Conservation (phyloP, 805 yeast species). For the Kodamaea fukazawae region DNA sequence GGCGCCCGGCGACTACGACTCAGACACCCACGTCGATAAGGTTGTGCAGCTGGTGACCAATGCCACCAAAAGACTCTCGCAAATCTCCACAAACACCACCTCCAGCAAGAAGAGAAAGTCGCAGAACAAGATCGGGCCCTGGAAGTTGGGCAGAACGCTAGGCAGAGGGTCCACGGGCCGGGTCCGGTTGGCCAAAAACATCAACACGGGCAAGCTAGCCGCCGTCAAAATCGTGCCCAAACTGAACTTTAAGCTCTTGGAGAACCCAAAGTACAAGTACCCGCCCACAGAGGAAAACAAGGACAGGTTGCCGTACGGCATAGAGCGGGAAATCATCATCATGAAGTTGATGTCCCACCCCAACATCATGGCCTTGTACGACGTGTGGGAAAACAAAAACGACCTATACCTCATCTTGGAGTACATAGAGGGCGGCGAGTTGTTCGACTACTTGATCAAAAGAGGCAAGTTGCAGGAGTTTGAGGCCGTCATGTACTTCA, state of each 20-base stretch:
- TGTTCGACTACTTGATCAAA: constrained; percentile 87
- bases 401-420: constrained; percentile 85
- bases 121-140: constrained; percentile 80
- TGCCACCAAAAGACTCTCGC: constrained; percentile 50
- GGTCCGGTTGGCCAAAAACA: constrained; percentile 87
- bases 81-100: constrained; percentile 43
- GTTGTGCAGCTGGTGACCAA: constrained; percentile 46
- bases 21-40: constrained; percentile 28
- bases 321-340: constrained; percentile 79
- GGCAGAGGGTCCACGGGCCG: constrained; percentile 98
- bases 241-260: constrained; percentile 54
- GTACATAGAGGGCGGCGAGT: constrained; percentile 96
- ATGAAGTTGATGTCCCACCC: constrained; percentile 80
- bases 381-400: constrained; percentile 84
- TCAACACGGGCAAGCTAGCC: constrained; percentile 81
- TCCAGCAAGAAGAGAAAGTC: constrained; percentile 42
- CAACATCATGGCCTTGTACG: constrained; percentile 74
- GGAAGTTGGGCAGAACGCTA: constrained; percentile 92
- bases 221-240: constrained; percentile 97
- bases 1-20: neutral
- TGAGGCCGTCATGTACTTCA: constrained; percentile 87
- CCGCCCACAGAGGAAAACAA: constrained; percentile 41
- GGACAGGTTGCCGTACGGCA: constrained; percentile 70
- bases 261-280: constrained; percentile 45
- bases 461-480: constrained; percentile 83